Percentiles rank a stretch among this genome's conserved stretches.
Conservation (phyloP, 2,329 filamentous ascomycete species). For the Ceratocystis huliohia region DNA sequence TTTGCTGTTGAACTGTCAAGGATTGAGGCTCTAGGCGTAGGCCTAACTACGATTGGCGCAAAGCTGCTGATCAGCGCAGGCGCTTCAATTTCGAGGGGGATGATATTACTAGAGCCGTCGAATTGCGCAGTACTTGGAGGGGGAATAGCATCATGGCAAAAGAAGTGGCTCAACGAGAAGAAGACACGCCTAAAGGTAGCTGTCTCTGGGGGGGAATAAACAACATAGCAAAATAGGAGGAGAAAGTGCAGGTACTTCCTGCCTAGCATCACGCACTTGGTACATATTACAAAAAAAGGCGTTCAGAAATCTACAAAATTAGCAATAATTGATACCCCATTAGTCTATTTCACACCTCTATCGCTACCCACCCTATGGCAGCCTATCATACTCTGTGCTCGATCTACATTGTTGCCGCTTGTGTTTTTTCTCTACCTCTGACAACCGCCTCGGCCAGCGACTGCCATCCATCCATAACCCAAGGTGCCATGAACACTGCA, state of each 20-base stretch:
- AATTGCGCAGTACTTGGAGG: conserved; percentile 68
- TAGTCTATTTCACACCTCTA: background rate
- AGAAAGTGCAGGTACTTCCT: background rate
- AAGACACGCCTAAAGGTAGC: conserved; percentile 55
- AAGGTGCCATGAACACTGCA: conserved; percentile 70
- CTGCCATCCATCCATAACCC: conserved; percentile 55
- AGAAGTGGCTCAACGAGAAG: conserved; percentile 58
- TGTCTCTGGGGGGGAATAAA: conserved; percentile 29
- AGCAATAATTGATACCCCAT: background rate
- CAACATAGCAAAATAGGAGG: background rate
- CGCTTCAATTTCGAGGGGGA: conserved; percentile 57
- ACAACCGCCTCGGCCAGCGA: conserved; percentile 35
- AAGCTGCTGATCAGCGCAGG: conserved; percentile 63
- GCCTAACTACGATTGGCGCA: conserved; percentile 58
- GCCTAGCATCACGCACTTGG: background rate
- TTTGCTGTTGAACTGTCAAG: conserved; percentile 60
- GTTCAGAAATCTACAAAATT: background rate
- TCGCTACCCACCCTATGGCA: background rate
- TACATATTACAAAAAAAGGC: background rate
- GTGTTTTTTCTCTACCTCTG: background rate
- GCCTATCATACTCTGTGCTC: background rate
- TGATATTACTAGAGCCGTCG: conserved; percentile 61
- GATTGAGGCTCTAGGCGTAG: conserved; percentile 52
- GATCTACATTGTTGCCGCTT: background rate
- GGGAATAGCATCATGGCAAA: conserved; percentile 70